These are phyloP conservation scores for Metschnikowia orientalis DNA, from an alignment of 805 yeast genomes.

Conservation along the genomic window DNA sequence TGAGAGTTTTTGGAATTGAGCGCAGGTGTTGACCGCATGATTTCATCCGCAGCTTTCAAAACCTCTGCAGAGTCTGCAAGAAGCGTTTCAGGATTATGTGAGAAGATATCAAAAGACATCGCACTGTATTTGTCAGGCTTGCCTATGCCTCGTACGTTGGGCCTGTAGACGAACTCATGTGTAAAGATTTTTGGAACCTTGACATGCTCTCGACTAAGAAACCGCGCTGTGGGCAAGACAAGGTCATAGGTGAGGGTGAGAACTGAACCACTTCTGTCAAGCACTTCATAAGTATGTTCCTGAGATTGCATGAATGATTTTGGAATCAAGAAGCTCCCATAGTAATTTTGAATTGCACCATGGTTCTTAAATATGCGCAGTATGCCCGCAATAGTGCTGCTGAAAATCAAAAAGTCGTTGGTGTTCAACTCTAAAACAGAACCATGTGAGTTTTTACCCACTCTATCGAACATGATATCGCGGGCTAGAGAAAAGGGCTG, in stretches of 20 bases:
- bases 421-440: slow-evolving; percentile 25
- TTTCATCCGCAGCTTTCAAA: slow-evolving; percentile 74
- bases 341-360: slow-evolving; percentile 80
- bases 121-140: slow-evolving; percentile 78
- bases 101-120: slow-evolving; percentile 78
- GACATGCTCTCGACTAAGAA: slow-evolving; percentile 59
- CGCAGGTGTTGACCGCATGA: slow-evolving; percentile 62
- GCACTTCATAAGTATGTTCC: slow-evolving; percentile 68
- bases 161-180: slow-evolving; percentile 78
- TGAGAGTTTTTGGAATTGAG: slow-evolving; percentile 47
- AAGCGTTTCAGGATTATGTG: slow-evolving; percentile 30
- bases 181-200: slow-evolving; percentile 60
- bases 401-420: slow-evolving; percentile 51
- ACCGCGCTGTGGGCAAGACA: slow-evolving; percentile 84
- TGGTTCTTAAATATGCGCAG: slow-evolving; percentile 65
- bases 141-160: slow-evolving; percentile 49
- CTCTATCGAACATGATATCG: slow-evolving; percentile 74
- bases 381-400: slow-evolving; percentile 58
- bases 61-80: slow-evolving; percentile 73
- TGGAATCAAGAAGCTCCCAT: slow-evolving; percentile 68
- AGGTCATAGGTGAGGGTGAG: slow-evolving; percentile 86
- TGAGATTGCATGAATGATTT: slow-evolving; percentile 63
- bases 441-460: slow-evolving; percentile 23
- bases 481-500: slow-evolving; percentile 83
- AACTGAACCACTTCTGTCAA: slow-evolving; percentile 84